A percentile compares a stretch with the other conserved stretches of the same genome.
Evolutionary conservation across 2,329 filamentous ascomycete genomes (phyloP).

Genomic region (Lasiodiplodia gonubiensis): DNA sequence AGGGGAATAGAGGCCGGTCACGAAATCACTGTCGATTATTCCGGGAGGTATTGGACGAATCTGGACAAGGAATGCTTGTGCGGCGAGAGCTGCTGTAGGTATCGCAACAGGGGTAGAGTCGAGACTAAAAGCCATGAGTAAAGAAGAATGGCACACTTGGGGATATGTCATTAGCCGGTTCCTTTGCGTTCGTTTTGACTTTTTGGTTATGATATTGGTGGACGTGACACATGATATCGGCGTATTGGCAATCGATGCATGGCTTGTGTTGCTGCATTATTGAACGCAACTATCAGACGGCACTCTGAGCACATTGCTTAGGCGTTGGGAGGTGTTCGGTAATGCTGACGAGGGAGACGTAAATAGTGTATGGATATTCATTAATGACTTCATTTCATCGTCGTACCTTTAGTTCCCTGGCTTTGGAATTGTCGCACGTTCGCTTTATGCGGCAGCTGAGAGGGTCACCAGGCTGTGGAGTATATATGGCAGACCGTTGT

Average conservation of each 20-base stretch:
- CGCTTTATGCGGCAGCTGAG: background rate
- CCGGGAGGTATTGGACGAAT: constrained; percentile 62
- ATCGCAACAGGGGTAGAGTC: constrained; percentile 33
- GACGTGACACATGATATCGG: background rate
- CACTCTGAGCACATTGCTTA: background rate
- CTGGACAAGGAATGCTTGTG: constrained; percentile 62
- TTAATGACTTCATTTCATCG: background rate
- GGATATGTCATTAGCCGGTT: background rate
- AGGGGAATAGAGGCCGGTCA: constrained; percentile 60
- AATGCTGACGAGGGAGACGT: background rate
- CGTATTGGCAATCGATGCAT: background rate
- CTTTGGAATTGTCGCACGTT: background rate
- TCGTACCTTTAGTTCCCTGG: background rate
- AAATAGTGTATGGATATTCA: background rate
- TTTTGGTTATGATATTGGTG: background rate
- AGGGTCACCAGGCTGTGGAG: background rate
- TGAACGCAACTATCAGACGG: no score
- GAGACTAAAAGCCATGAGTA: constrained; percentile 6
- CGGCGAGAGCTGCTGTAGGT: constrained; percentile 59
- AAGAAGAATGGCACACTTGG: background rate
- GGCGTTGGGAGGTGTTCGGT: no score
- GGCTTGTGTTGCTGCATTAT: constrained; percentile 2
- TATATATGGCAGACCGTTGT: background rate
- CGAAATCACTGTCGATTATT: constrained; percentile 65
- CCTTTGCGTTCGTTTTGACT: background rate